Base-by-base conservation (phyloP, 331 rosid genomes). In the Telfairia occidentalis region DNA sequence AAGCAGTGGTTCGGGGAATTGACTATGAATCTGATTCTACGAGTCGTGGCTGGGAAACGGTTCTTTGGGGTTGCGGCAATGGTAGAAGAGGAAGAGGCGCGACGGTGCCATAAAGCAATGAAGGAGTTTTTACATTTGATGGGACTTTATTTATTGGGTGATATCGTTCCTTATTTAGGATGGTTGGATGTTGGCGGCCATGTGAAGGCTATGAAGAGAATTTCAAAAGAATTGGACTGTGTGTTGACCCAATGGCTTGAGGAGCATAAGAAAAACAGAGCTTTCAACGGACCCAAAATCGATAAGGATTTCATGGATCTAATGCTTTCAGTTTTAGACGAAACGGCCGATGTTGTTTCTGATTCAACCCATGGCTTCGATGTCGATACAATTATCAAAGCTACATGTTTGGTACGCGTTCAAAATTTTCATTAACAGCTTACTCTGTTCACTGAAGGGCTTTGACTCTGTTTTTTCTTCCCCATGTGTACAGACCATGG, bases 101-200 rank as follows among this genome's bases (percentile, higher is more conserved):
- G 73, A 21, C 64, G 69, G 16, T 24, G 76, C 11, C 50, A 57
- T 65, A 79, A 58, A 61, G 83, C 81, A 11, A 23, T 81, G 2
- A 66, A 82, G 53, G 89, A 81, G 15, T 82, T 85, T 29, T 79
- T 82, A 12, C 75, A 0, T 0, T 37, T 81, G 15, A 1, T 38
- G 9, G 83, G 82, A 5, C 24, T 24, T 46, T 84, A 73, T 74
- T 43, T 79, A 12, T 63, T 81, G 23, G 83, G 88, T 1, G 85
- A 82, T 77, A 83, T 74, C 1, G 38, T 79, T 60, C 88, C 88
- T 28, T 79, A 29, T 75, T 81, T 84, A 7, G 18, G 79, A 42
- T 84, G 88, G 88, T 61, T 80, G 30, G 88, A 84, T 73, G 73
- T 79, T 30, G 85, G 85, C 1, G 88, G 85, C 5, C 59, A 67